These are phyloP conservation scores for Rhodotorula sp. DNA, from an alignment of 1,284 basidiomycete species.

Conservation along the genomic window DNA sequence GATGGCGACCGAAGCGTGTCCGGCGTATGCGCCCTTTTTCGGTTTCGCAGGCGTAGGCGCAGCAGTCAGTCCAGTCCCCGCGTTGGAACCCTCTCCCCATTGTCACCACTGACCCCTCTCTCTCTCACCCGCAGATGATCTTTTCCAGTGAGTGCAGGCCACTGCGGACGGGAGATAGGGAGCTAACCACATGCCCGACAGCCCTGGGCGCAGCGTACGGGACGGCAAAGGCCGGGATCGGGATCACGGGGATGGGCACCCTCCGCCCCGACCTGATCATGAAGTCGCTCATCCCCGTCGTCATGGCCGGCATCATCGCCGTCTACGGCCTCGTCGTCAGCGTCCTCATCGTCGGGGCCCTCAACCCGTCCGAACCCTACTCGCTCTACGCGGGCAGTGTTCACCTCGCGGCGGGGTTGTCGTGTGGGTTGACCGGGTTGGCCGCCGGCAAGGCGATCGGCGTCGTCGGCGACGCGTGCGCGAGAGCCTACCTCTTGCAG, in stretches of 20 bases:
- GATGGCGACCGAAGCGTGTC: conserved; percentile 39
- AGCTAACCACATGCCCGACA: too few species aligned
- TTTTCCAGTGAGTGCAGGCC: conserved; percentile 87
- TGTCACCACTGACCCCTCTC: background rate
- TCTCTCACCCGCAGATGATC: conserved; percentile 64
- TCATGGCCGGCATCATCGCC: conserved; percentile 99
- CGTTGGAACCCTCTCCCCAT: background rate
- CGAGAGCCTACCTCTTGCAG: conserved; percentile 85
- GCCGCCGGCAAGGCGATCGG: conserved; percentile 99
- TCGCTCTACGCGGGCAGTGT: conserved; percentile 83
- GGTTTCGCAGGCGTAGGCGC: conserved; percentile 45
- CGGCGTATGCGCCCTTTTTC: conserved; percentile 44
- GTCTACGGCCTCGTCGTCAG: conserved; percentile 92
- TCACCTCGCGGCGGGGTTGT: conserved; percentile 89
- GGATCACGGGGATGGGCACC: conserved; percentile 91
- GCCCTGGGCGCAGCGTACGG: conserved; percentile 94
- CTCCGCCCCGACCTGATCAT: conserved; percentile 97
- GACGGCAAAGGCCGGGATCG: conserved; percentile 95
- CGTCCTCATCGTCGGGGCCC: conserved; percentile 71
- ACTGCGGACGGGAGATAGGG: too few species aligned
- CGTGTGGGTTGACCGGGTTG: conserved; percentile 87
- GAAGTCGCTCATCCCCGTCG: conserved; percentile 76
- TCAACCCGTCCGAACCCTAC: conserved; percentile 61
- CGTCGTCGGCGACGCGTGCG: conserved; percentile 89
- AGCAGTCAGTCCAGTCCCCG: conserved; percentile 26